A percentile compares a stretch with the other conserved stretches of the same genome.
These are phyloP conservation scores for Coniella lustricola DNA, from an alignment of 2,329 filamentous ascomycete species.

Conservation along the genomic window DNA sequence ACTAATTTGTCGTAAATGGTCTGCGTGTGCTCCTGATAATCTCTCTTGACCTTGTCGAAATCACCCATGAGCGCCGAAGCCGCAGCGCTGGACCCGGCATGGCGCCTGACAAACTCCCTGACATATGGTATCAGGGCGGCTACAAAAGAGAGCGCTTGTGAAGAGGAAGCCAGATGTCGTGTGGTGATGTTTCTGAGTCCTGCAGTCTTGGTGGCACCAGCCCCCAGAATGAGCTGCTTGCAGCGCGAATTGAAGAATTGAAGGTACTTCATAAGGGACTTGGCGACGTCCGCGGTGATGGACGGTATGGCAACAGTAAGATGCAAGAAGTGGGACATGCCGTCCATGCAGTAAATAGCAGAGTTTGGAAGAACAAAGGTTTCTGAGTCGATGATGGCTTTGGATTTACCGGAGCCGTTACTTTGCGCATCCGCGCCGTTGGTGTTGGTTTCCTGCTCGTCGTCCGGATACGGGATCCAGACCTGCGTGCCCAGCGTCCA, in stretches of 20 bases:
- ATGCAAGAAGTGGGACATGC: conserved; percentile 75
- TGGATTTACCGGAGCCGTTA: conserved; percentile 52
- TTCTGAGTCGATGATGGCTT: conserved; percentile 77
- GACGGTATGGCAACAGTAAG: conserved; percentile 80
- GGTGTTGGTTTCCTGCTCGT: conserved; percentile 27
- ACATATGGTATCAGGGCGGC: conserved; percentile 83
- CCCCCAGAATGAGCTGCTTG: conserved; percentile 92
- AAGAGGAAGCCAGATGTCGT: conserved; percentile 86
- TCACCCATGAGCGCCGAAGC: conserved; percentile 63
- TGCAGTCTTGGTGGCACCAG: conserved; percentile 80
- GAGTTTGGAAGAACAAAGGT: conserved; percentile 81
- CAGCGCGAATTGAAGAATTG: conserved; percentile 93
- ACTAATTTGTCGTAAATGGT: conserved; percentile 89
- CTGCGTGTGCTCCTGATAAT: conserved; percentile 83
- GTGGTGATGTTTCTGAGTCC: conserved; percentile 95
- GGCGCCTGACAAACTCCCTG: conserved; percentile 81
- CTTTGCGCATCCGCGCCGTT: conserved; percentile 31
- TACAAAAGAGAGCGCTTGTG: conserved; percentile 81
- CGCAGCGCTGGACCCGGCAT: conserved; percentile 48
- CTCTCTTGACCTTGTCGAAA: conserved; percentile 78
- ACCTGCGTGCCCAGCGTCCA: conserved; percentile 59
- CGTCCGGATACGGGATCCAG: conserved; percentile 43
- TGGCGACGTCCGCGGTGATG: conserved; percentile 77
- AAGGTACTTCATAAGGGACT: conserved; percentile 74
- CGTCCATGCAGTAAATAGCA: conserved; percentile 71